Conservation (phyloP, 306 rosid genomes). For the Corylus heterophylla region DNA sequence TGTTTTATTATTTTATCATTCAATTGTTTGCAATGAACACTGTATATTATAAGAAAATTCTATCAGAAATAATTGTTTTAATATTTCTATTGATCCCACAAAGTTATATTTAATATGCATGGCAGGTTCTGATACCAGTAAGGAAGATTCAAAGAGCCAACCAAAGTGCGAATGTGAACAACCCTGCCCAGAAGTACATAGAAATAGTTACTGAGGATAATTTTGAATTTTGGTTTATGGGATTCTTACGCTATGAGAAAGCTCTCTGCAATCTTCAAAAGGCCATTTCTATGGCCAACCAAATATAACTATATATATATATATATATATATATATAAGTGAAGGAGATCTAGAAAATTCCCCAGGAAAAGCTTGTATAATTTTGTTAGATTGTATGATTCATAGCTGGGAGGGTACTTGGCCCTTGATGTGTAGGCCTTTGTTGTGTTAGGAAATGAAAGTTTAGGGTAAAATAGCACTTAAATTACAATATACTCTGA, state of each 20-base stretch:
- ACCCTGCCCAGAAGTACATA: slow-evolving; percentile 62
- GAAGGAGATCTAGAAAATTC: background rate
- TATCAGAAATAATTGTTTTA: too few relatives aligned
- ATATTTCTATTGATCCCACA: background rate
- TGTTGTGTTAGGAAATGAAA: background rate
- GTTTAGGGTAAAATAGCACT: background rate
- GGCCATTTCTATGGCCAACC: slow-evolving; percentile 54
- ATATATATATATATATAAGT: background rate
- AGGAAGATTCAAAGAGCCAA: slow-evolving; percentile 53
- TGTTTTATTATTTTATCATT: too few relatives aligned
- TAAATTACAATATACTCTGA: background rate
- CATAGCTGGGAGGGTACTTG: too few relatives aligned
- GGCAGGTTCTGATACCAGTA: slow-evolving; percentile 75
- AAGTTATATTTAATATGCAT: background rate
- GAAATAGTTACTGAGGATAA: slow-evolving; percentile 64
- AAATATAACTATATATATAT: too few relatives aligned
- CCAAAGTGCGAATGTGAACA: slow-evolving; percentile 58
- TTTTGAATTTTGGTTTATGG: slow-evolving; percentile 87
- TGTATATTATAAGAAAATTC: too few relatives aligned
- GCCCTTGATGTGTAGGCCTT: too few relatives aligned
- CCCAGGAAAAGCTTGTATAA: background rate
- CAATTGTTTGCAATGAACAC: too few relatives aligned
- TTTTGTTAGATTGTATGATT: background rate
- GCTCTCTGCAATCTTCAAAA: slow-evolving; percentile 65
- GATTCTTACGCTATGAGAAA: slow-evolving; percentile 68